These are phyloP conservation scores for Boletus edulis DNA, from an alignment of 768 basidiomycete genomes.

Conservation along the genomic window DNA sequence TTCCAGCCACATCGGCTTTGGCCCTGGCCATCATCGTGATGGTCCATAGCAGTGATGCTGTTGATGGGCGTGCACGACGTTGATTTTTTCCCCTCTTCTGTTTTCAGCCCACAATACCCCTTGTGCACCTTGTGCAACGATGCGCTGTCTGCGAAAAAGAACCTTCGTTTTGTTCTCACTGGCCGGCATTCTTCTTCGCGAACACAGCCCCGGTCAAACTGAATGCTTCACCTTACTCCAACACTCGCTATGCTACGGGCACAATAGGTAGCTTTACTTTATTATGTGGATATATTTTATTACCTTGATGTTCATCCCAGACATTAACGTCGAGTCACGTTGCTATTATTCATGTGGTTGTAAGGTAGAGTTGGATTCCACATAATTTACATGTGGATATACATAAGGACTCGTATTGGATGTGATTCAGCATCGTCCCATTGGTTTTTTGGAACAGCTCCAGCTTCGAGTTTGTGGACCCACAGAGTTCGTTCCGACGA, in stretches of 20 bases:
- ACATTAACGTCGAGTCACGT: constrained; percentile 15
- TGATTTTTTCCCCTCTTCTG: background rate
- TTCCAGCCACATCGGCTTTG: constrained; percentile 13
- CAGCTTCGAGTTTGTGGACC: background rate
- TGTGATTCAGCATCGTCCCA: background rate
- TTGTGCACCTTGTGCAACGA: constrained; percentile 2
- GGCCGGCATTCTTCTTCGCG: constrained; percentile 2
- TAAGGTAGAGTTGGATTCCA: constrained; percentile 9
- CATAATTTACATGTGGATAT: constrained; percentile 11
- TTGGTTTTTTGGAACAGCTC: background rate
- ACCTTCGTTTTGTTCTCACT: constrained; percentile 3
- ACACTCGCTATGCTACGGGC: constrained; percentile 6
- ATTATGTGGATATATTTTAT: constrained; percentile 31
- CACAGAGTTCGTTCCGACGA: background rate
- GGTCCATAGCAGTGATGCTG: constrained; percentile 1
- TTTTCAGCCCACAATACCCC: background rate
- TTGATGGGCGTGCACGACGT: background rate
- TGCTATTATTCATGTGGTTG: constrained; percentile 13
- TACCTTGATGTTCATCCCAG: constrained; percentile 20
- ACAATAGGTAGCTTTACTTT: constrained; percentile 16
- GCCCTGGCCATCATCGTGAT: constrained; percentile 10
- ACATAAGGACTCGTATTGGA: background rate
- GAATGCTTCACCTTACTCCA: constrained; percentile 3
- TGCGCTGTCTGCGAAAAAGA: constrained; percentile 6
- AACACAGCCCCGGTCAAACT: background rate